Evolutionary conservation across 2,329 filamentous ascomycete species (phyloP).

Genomic region (Claviceps maximensis): DNA sequence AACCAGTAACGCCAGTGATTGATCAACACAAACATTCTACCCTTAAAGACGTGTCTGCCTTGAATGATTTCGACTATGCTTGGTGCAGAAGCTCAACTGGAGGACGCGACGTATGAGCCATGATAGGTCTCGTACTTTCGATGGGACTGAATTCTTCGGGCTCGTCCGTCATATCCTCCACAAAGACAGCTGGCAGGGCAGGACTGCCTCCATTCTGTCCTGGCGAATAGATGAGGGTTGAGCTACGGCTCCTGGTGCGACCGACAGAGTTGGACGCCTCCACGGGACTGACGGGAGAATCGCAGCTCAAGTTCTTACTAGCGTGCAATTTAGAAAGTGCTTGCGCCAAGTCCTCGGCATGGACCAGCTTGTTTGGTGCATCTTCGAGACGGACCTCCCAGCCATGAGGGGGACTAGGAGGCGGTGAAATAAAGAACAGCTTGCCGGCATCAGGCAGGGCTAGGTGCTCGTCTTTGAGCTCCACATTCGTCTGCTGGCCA

Average conservation of each 20-base stretch:
- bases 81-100: slow-evolving; percentile 52
- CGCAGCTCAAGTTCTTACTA: slow-evolving; percentile 14
- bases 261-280: slow-evolving; percentile 15
- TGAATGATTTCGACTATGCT: slow-evolving; percentile 10
- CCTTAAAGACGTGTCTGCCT: neutral
- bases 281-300: slow-evolving; percentile 19
- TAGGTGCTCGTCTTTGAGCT: slow-evolving; percentile 42
- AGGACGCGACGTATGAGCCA: slow-evolving; percentile 48
- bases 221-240: slow-evolving; percentile 53
- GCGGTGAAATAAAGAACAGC: slow-evolving; percentile 61
- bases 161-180: slow-evolving; percentile 53
- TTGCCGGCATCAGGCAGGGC: slow-evolving; percentile 57
- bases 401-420: slow-evolving; percentile 53
- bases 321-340: slow-evolving; percentile 50
- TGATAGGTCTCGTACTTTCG: slow-evolving; percentile 31
- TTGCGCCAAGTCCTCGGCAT: slow-evolving; percentile 55
- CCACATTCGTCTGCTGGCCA: slow-evolving; percentile 46
- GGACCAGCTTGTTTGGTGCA: slow-evolving; percentile 56
- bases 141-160: slow-evolving; percentile 31
- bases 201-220: slow-evolving; percentile 40
- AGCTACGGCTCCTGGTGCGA: slow-evolving; percentile 42
- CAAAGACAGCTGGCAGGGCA: slow-evolving; percentile 49
- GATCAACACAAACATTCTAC: neutral
- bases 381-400: slow-evolving; percentile 58
- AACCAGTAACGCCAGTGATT: neutral